These are phyloP conservation scores for Scedosporium boydii DNA, from an alignment of 2,329 filamentous ascomycete genomes.

Conservation along the genomic window DNA sequence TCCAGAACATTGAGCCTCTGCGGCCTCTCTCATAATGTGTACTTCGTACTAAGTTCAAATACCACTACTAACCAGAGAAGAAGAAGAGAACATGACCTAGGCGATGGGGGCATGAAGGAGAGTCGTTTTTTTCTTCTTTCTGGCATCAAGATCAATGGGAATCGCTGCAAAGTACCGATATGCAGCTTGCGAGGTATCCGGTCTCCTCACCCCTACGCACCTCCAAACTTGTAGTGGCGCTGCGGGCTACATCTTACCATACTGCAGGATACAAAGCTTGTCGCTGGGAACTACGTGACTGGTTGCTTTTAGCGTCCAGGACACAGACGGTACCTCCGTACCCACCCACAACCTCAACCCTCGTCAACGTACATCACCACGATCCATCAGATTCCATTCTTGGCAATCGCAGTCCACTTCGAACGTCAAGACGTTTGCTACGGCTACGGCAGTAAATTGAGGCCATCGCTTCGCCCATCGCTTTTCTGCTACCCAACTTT, in stretches of 20 bases:
- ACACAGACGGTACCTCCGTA: constrained; percentile 6
- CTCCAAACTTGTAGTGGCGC: neutral
- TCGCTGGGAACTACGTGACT: neutral
- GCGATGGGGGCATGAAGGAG: neutral
- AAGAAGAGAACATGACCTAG: too few species aligned
- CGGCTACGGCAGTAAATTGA: neutral
- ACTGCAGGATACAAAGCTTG: constrained; percentile 4
- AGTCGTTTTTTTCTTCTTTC: neutral
- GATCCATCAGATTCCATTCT: neutral
- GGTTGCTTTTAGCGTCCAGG: neutral
- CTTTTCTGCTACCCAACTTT: neutral
- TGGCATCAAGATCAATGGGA: neutral
- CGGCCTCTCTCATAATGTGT: too few species aligned
- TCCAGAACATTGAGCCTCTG: neutral
- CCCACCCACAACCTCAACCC: constrained; percentile 6
- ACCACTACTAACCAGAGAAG: too few species aligned
- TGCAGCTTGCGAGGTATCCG: constrained; percentile 1
- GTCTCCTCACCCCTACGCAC: neutral
- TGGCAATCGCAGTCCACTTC: neutral
- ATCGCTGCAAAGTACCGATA: constrained; percentile 3
- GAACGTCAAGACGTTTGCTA: neutral
- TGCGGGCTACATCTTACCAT: neutral
- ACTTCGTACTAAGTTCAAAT: too few species aligned
- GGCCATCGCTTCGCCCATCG: neutral
- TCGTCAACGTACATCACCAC: neutral